A percentile compares a stretch with the other conserved stretches of the same genome.
These are phyloP conservation scores for Avicennia marina DNA, from an alignment of 257 asterid species.

Conservation along the genomic window DNA sequence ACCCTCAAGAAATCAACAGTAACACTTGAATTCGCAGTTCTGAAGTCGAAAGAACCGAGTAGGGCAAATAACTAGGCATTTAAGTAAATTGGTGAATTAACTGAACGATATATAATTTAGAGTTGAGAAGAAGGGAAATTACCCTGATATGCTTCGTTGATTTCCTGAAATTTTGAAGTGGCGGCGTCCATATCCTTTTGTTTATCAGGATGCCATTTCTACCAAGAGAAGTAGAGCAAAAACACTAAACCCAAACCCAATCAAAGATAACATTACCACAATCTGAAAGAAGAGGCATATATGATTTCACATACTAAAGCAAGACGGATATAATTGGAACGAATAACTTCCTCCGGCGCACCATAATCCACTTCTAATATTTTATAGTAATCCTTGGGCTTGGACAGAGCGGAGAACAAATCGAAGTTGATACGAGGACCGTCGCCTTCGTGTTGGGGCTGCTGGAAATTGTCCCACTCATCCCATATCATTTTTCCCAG, in stretches of 20 bases:
- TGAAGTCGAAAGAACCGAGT: too few relatives aligned
- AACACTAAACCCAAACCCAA: background rate
- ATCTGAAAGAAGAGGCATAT: background rate
- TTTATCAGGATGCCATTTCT: constrained; percentile 99
- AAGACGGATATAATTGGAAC: constrained; percentile 83
- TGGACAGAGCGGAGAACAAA: constrained; percentile 52
- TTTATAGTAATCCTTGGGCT: constrained; percentile 85
- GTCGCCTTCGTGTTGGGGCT: constrained; percentile 34
- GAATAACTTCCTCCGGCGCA: constrained; percentile 82
- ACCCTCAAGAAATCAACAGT: too few relatives aligned
- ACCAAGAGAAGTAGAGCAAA: constrained; percentile 3
- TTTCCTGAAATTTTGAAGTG: constrained; percentile 85
- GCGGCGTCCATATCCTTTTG: constrained; percentile 56
- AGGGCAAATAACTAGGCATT: too few relatives aligned
- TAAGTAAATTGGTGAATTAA: background rate
- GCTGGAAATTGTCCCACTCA: constrained; percentile 50
- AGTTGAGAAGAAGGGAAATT: background rate
- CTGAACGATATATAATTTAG: background rate
- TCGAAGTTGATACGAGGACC: constrained; percentile 52
- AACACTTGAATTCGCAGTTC: too few relatives aligned
- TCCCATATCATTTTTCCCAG: constrained; percentile 75
- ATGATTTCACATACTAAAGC: constrained; percentile 58
- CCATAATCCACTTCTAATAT: constrained; percentile 82
- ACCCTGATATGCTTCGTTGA: constrained; percentile 91
- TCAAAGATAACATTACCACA: background rate